Base-by-base conservation (phyloP, 805 yeast species). In the Clavispora phyllophila region DNA sequence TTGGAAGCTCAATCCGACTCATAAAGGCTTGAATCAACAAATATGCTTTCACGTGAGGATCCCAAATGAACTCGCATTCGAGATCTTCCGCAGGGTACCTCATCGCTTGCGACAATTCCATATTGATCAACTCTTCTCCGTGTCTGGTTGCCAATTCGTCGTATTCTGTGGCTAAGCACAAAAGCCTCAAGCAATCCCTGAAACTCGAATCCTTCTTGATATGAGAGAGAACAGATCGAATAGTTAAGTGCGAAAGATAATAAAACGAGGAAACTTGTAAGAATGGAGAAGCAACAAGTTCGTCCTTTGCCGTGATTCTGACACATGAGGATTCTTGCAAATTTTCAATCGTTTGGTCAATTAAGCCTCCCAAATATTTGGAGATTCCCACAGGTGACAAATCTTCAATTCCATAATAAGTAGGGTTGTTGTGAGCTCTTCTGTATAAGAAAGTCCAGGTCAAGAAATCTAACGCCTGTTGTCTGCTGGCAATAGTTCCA, bases 81-180 rank as follows among this genome's bases (percentile, higher is more conserved):
- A 78, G 59, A 52, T 77, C 82, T 47, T 74, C 78, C 3, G 80
- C 79, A 8, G 65, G 73, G 46, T 39, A 89, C 40, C 87, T 71
- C 71, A 86, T 78, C 39, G 78, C 78, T 47, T 79, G 81, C 7
- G 65, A 65, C 26, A 60, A 59, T 14, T 86, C 73, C 41, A 77
- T 76, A 13, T 66, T 67, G 44, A 87, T 64, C 41, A 91, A 68
- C 53, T 87, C 96, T 63, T 89, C 96, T 20, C 95, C 95, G 59
- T 90, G 96, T 47, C 96, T 74, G 1, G 93, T 87, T 2, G 96
- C 91, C 18, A 90, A 67, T 53, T 87, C 96, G 58, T 88, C 88
- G 56, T 85, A 89, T 61, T 89, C 97, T 0, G 80, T 66, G 0
- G 91, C 86, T 46, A 76, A 75, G 39, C 84, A 78, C 46, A 70